These are phyloP conservation scores for Takakia lepidozioides DNA, from an alignment of 225 moss, liverwort and hornwort species.

Conservation along the genomic window DNA sequence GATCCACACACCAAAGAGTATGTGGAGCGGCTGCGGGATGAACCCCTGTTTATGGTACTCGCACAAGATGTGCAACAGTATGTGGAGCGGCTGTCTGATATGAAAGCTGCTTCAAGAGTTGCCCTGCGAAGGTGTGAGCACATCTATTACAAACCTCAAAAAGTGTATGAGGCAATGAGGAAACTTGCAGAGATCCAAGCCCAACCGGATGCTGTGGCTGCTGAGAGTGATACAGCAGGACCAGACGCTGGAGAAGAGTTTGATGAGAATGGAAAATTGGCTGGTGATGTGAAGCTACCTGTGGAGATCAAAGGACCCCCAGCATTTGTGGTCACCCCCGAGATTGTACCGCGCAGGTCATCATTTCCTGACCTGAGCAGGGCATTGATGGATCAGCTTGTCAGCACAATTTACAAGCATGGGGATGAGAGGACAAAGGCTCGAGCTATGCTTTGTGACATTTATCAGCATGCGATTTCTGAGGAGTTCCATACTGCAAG, in stretches of 20 bases:
- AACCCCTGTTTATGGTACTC: conserved; percentile 79
- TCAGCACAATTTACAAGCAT: conserved; percentile 77
- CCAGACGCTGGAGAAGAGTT: conserved; percentile 58
- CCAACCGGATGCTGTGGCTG: conserved; percentile 26
- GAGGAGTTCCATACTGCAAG: conserved; percentile 81
- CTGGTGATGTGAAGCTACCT: conserved; percentile 45
- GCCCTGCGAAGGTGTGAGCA: conserved; percentile 85
- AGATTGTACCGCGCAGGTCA: conserved; percentile 65
- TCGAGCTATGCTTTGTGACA: conserved; percentile 95
- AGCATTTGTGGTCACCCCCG: conserved; percentile 73
- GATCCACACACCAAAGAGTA: conserved; percentile 98
- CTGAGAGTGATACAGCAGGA: conserved; percentile 23
- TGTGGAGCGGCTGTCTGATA: conserved; percentile 73
- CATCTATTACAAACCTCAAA: conserved; percentile 94
- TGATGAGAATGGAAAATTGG: conserved; percentile 40
- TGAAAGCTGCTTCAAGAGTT: conserved; percentile 74
- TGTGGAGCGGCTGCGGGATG: conserved; percentile 73
- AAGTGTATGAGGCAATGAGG: conserved; percentile 96
- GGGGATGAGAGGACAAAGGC: conserved; percentile 97
- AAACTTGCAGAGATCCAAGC: conserved; percentile 75
- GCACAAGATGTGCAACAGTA: conserved; percentile 94
- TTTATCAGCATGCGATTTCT: conserved; percentile 88
- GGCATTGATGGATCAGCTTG: conserved; percentile 81
- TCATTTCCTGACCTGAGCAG: conserved; percentile 69
- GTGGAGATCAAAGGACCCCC: conserved; percentile 65